phyloP scores from a whole-genome alignment of 2,329 filamentous ascomycete species.

The Ophiocordyceps camponoti-saundersi region DNA sequence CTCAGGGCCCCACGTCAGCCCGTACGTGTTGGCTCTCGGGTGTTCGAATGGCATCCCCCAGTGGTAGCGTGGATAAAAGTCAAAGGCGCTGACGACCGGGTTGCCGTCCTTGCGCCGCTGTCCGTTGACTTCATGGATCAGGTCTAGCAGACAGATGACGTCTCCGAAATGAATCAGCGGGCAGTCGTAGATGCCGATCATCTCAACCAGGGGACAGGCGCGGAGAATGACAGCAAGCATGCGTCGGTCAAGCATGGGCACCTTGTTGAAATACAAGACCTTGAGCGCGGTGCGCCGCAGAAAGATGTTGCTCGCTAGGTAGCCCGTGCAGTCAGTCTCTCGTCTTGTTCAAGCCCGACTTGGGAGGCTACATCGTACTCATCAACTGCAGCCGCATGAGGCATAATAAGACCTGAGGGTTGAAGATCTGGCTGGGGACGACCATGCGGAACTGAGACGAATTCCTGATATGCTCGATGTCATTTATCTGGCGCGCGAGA shows the following conservation, averaged over 20 bases:
- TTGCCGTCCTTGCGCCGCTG: conserved; percentile 3
- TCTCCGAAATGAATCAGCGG: conserved; percentile 20
- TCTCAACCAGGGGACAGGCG: conserved; percentile 12
- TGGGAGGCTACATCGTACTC: conserved; percentile 8
- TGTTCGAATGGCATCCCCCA: conserved; percentile 8
- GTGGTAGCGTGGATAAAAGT: conserved; percentile 18
- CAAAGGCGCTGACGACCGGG: conserved; percentile 10
- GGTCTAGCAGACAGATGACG: conserved; percentile 14
- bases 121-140: conserved; percentile 18
- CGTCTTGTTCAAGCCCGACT: background rate
- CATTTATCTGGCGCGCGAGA: background rate
- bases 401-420: conserved; percentile 4
- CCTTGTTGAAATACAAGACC: conserved; percentile 14
- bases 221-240: conserved; percentile 17
- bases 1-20: conserved; percentile 11
- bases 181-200: conserved; percentile 20
- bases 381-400: conserved; percentile 3
- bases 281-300: conserved; percentile 4
- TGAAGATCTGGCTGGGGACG: conserved; percentile 1
- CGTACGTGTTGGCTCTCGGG: conserved; percentile 7
- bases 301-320: conserved; percentile 13
- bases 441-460: conserved; percentile 5
- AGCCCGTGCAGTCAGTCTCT: background rate
- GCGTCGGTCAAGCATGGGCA: conserved; percentile 14
- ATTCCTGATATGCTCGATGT: conserved; percentile 3